These are phyloP conservation scores for Colletotrichum falcatum DNA, from an alignment of 2,329 filamentous ascomycete genomes.

Conservation along the genomic window DNA sequence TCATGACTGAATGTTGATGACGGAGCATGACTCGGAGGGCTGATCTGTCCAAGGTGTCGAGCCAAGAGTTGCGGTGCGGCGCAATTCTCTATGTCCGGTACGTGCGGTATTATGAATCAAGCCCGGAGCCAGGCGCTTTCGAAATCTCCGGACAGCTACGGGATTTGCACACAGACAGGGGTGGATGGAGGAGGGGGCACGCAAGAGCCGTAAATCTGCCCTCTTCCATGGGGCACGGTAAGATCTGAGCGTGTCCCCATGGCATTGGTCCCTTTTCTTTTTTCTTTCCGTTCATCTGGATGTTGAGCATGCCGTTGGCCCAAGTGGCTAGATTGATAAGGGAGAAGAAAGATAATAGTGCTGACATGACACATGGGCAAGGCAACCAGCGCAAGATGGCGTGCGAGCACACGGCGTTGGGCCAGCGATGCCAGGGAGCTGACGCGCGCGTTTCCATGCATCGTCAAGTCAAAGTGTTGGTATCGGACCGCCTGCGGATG, in stretches of 20 bases:
- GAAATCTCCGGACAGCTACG: conserved; percentile 21
- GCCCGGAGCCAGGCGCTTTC: not conserved
- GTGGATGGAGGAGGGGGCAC: not conserved
- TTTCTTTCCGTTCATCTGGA: not conserved
- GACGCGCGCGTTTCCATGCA: not conserved
- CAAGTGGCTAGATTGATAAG: not conserved
- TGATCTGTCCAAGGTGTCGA: conserved; percentile 23
- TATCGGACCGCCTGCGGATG: not conserved
- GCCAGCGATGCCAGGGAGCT: not conserved
- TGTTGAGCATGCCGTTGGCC: not conserved
- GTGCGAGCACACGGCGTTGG: conserved; percentile 18
- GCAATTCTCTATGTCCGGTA: not conserved
- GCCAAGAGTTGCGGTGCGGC: conserved; percentile 9
- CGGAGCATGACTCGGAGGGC: conserved; percentile 19
- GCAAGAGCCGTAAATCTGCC: conserved; percentile 4
- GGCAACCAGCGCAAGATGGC: conserved; percentile 25
- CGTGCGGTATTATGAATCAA: conserved; percentile 34
- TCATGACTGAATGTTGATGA: conserved; percentile 23
- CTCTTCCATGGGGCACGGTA: not conserved
- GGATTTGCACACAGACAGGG: not conserved
- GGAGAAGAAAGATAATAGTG: conserved; percentile 8
- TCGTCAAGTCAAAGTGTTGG: conserved; percentile 2
- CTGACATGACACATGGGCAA: conserved; percentile 26
- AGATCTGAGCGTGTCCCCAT: conserved; percentile 27
- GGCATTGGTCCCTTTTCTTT: conserved; percentile 14